These are phyloP conservation scores for Aquilaria agallochum DNA, from an alignment of 441 rosid genomes.

Conservation along the genomic window DNA sequence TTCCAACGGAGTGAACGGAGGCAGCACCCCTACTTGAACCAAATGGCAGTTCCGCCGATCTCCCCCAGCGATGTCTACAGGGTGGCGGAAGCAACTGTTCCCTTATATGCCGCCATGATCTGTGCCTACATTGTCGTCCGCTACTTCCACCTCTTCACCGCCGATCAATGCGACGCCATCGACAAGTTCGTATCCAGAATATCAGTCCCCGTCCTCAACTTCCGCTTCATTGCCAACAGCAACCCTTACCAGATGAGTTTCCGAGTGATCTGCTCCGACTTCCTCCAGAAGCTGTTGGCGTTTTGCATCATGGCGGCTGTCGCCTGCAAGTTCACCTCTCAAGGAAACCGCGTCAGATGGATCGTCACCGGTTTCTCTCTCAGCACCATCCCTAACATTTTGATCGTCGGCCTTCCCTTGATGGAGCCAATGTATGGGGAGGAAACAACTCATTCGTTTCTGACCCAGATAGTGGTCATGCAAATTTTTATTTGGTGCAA, in stretches of 20 bases:
- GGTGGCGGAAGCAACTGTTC: slow-evolving; percentile 80
- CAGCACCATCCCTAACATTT: slow-evolving; percentile 81
- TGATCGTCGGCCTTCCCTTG: slow-evolving; percentile 81
- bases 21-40: too few species aligned
- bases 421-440: slow-evolving; percentile 70
- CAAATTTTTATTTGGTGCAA: slow-evolving; percentile 89
- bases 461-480: slow-evolving; percentile 74
- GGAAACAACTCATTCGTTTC: slow-evolving; percentile 40
- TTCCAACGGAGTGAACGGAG: too few species aligned
- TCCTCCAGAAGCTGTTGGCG: slow-evolving; percentile 67
- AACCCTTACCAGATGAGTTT: slow-evolving; percentile 78
- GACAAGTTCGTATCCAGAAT: slow-evolving; percentile 89
- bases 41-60: slow-evolving; percentile 24
- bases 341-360: slow-evolving; percentile 46
- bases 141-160: slow-evolving; percentile 68
- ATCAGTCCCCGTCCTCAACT: slow-evolving; percentile 77
- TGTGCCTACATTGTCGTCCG: slow-evolving; percentile 68
- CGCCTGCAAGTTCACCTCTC: slow-evolving; percentile 39
- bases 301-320: slow-evolving; percentile 31
- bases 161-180: slow-evolving; percentile 86
- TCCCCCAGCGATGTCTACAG: slow-evolving; percentile 60
- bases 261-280: slow-evolving; percentile 59
- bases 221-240: slow-evolving; percentile 68
- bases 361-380: slow-evolving; percentile 71
- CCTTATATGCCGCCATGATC: slow-evolving; percentile 71